Conservation (phyloP, 2,329 filamentous ascomycete genomes). For the Hypocreales sp. region DNA sequence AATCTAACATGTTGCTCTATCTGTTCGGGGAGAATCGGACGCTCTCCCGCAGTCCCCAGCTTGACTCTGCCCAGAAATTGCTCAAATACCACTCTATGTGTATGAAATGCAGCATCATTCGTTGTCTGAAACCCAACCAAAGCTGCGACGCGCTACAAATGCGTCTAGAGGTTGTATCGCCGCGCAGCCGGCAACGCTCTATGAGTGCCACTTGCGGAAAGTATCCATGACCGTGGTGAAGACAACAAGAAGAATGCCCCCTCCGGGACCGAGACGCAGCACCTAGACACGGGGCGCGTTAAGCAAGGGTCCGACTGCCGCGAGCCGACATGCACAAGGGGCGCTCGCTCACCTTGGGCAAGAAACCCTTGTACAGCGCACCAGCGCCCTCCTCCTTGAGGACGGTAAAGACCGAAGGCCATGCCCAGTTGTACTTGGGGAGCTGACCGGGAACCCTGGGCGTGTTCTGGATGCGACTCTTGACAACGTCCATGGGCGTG, state of each 20-base stretch:
- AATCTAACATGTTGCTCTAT: too few relatives aligned
- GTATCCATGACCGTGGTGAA: slow-evolving; percentile 88
- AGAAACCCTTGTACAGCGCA: slow-evolving; percentile 94
- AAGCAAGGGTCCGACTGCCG: slow-evolving; percentile 2
- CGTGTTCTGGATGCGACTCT: slow-evolving; percentile 94
- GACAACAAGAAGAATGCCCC: slow-evolving; percentile 63
- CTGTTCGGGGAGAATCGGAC: too few relatives aligned
- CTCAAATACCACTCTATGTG: too few relatives aligned
- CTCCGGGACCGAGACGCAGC: slow-evolving; percentile 36
- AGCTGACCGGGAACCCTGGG: slow-evolving; percentile 63
- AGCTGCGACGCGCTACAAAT: too few relatives aligned
- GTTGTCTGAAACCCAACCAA: too few relatives aligned
- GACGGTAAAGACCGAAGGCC: slow-evolving; percentile 71
- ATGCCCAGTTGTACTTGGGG: slow-evolving; percentile 99
- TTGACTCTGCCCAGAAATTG: too few relatives aligned
- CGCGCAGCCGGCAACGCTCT: too few relatives aligned
- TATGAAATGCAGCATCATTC: too few relatives aligned
- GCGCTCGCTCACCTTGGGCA: slow-evolving; percentile 73
- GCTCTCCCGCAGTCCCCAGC: too few relatives aligned
- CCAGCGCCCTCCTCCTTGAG: slow-evolving; percentile 84
- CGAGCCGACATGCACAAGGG: slow-evolving; percentile 11
- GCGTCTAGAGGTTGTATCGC: too few relatives aligned
- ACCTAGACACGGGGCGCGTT: slow-evolving; percentile 10
- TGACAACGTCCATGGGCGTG: slow-evolving; percentile 94
- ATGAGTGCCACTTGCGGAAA: slow-evolving; percentile 48